Evolutionary conservation across 768 basidiomycete species (phyloP), one percentile per base, ranked within the genome.

Genomic region (Rhodotorula taiwanensis): DNA sequence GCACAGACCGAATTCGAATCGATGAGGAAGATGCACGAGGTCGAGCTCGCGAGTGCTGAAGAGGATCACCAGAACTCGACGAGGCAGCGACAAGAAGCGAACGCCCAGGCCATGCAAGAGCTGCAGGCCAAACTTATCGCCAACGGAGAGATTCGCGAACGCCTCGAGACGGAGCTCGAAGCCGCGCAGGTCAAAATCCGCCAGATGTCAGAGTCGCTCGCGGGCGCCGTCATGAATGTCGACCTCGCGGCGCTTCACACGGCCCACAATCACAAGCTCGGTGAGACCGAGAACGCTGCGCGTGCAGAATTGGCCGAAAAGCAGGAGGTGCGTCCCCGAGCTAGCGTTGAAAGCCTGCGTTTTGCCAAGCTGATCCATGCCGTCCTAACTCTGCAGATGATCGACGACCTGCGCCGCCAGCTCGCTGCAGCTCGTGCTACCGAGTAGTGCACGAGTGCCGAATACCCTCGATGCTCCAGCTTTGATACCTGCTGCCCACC

Each of bases 251-350:
- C 80, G 72, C 76, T 88, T 72, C 86, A 91, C 67, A 86, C 88
- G 74, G 89, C 89, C 9, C 89, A 92, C 75, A 87, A 86, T 73
- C 79, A 86, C 66, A 90, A 86, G 78, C 74, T 92, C 68, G 78
- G 84, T 55, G 88, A 90, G 75, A 67, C 89, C 58, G 79, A 86
- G 73, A 83, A 84, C 21, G 82, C 81, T 27, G 83, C 87, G 71
- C 80, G 76, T 71, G 80, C 81, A 41, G 81, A 88, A 71, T 79
- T 88, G 13, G 83, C 20, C 4, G 61, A 58, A 43, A 21, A 60
- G 23, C 21, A 25, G 21, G 52, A 59, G 61, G 66, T 63, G 20
- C 49, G 66, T 33, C 28, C n/a, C 31, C n/a, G n/a, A n/a, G n/a
- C n/a, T n/a, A n/a, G n/a, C n/a, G n/a, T n/a, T n/a, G n/a, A n/a